phyloP scores from a whole-genome alignment of 2,329 filamentous ascomycete genomes.

The Diaporthe helianthi region DNA sequence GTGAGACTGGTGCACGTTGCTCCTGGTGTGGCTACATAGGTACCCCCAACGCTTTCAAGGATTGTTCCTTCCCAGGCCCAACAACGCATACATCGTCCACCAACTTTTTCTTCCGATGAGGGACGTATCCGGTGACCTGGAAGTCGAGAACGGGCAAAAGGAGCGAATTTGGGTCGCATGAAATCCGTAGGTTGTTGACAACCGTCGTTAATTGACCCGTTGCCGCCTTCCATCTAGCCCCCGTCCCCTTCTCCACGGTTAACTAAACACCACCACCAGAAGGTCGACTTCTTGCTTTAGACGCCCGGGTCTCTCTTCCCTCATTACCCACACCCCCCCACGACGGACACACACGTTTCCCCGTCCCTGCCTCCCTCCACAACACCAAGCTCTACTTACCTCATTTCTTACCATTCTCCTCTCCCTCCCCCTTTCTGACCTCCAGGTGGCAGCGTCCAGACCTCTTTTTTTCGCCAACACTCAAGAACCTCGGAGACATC shows the following conservation, averaged over 20 bases:
- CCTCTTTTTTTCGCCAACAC: conserved; percentile 3
- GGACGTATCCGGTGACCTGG: conserved; percentile 19
- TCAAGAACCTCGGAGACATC: neutral
- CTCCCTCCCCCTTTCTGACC: conserved; percentile 22
- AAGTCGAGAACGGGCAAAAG: conserved; percentile 26
- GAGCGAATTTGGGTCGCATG: conserved; percentile 17
- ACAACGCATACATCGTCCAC: conserved; percentile 26
- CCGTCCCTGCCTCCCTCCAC: conserved; percentile 9
- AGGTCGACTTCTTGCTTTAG: conserved; percentile 6
- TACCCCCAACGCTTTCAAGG: conserved; percentile 26
- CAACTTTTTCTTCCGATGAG: conserved; percentile 15
- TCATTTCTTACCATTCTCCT: neutral
- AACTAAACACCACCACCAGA: conserved; percentile 9
- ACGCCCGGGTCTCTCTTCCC: neutral
- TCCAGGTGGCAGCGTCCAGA: conserved; percentile 16
- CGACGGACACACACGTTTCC: neutral
- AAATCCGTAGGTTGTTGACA: conserved; percentile 26
- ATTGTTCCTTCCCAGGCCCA: conserved; percentile 26
- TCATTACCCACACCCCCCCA: conserved; percentile 24
- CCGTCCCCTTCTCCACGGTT: neutral
- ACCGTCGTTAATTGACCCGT: conserved; percentile 4
- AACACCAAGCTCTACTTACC: neutral
- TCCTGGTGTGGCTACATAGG: conserved; percentile 7
- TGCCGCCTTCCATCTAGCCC: neutral
- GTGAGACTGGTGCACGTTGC: conserved; percentile 25